Base-by-base conservation (phyloP, 257 asterid species). In the Solanum pimpinellifolium region DNA sequence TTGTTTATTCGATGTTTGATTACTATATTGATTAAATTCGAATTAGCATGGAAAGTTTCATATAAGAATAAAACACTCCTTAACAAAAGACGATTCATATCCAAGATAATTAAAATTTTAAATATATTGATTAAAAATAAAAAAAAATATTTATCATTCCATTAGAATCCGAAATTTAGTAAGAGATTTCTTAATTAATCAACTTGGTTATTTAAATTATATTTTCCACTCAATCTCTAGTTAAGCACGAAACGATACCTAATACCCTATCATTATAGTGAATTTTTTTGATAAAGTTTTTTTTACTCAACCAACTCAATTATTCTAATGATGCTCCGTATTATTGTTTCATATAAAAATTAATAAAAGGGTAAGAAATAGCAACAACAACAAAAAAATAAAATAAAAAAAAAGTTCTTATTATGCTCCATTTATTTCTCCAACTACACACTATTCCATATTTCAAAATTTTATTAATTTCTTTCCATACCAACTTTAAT, bases 391-490 rank as follows among this genome's bases (percentile, higher is more conserved):
- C 4, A 62, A 62, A 23, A 62, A 23, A n/a, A n/a, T 11, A 11
- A 4, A 73, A 5, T 4, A 0, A 44, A 27, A 77, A 25, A 25
- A 5, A 44, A 7, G 39, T 46, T 37, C 65, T 27, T 6, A 44
- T 20, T 41, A 6, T 80, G 41, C 85, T 25, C 68, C 85, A 80
- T 80, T 80, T 80, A 49, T 49, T 80, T 49, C 85, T 47, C 46
- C 85, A 47, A 80, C 85, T 27, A 47, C 44, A 80, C 68, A 47
- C n/a, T 74, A 37, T 10, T 18, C 15, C 84, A 46, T 41, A 46
- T 27, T 78, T 18, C 72, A 87, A n/a, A n/a, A 44, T 80, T 78
- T 80, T 27, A 80, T 47, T 47, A 46, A 80, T 46, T 16, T 47
- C 2, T 11, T 47, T 47, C 29, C 2, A 49, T 49, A 81, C 85